Conservation (phyloP, 768 basidiomycete species). For the Trametes cubensis region DNA sequence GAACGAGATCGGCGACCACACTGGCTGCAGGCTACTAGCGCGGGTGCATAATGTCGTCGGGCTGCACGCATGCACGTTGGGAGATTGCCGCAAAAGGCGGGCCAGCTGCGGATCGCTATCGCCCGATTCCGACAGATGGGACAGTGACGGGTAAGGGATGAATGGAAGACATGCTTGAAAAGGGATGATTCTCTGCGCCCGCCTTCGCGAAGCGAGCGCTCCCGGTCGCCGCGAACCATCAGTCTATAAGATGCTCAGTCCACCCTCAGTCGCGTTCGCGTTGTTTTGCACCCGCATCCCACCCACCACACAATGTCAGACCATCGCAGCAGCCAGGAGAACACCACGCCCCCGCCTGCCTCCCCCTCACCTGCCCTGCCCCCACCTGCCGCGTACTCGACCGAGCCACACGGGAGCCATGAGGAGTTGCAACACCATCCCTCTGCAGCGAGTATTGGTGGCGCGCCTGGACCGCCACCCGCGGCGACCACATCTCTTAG, state of each 20-base stretch:
- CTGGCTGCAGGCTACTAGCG: too few relatives aligned
- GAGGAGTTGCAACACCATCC: slow-evolving; percentile 4
- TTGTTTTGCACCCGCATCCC: not conserved
- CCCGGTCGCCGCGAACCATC: not conserved
- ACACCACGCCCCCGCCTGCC: not conserved
- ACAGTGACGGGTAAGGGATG: not conserved
- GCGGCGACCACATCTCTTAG: slow-evolving; percentile 10
- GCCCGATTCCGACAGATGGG: not conserved
- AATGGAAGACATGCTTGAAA: slow-evolving; percentile 13
- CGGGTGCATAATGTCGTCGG: not conserved
- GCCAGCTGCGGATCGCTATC: not conserved
- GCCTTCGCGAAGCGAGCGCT: slow-evolving; percentile 8
- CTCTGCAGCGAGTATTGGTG: not conserved
- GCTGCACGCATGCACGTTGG: not conserved
- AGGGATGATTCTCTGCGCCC: slow-evolving; percentile 13
- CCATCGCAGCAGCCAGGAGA: slow-evolving; percentile 8
- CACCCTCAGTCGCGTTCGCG: slow-evolving; percentile 1
- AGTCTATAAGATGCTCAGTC: slow-evolving; percentile 5
- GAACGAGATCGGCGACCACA: too few relatives aligned
- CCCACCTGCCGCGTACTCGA: not conserved
- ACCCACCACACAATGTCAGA: not conserved
- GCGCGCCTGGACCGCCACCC: not conserved
- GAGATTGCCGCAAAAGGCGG: not conserved
- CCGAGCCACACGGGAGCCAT: slow-evolving; percentile 13
- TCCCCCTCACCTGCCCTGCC: not conserved